Percentiles rank a stretch among this genome's conserved stretches.
Conservation (phyloP, 805 yeast genomes). For the Myxozyma mucilagina region DNA sequence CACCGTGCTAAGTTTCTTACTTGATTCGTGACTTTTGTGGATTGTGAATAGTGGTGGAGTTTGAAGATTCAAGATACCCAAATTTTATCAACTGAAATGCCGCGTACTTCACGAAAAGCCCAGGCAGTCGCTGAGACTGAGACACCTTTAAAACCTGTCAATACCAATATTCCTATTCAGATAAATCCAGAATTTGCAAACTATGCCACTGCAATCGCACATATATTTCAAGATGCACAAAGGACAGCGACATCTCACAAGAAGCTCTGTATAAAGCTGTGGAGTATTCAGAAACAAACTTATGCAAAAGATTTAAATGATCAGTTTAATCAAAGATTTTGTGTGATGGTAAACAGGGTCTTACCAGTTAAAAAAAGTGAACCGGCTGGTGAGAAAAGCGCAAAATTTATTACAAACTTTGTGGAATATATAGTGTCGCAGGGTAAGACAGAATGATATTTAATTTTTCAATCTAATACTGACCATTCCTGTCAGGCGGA, state of each 20-base stretch:
- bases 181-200: neutral
- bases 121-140: neutral
- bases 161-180: neutral
- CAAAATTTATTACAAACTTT: conserved; percentile 63
- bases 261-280: conserved; percentile 65
- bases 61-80: too few species aligned
- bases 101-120: neutral
- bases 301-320: conserved; percentile 53
- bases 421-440: conserved; percentile 49
- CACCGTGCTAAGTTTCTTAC: neutral
- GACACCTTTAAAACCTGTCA: neutral
- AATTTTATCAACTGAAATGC: neutral
- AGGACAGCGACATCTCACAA: conserved; percentile 70
- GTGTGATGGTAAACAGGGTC: conserved; percentile 62
- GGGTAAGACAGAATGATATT: neutral
- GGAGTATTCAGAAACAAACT: conserved; percentile 59
- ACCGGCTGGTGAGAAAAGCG: conserved; percentile 70
- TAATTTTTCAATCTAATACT: neutral
- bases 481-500: neutral
- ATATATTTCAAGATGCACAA: conserved; percentile 80
- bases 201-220: conserved; percentile 42
- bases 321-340: conserved; percentile 60
- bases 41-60: too few species aligned
- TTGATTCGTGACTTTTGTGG: neutral
- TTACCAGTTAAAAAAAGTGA: conserved; percentile 70